phyloP scores from a whole-genome alignment of 768 basidiomycete genomes.

The Rhodotorula sphaerocarpa region DNA sequence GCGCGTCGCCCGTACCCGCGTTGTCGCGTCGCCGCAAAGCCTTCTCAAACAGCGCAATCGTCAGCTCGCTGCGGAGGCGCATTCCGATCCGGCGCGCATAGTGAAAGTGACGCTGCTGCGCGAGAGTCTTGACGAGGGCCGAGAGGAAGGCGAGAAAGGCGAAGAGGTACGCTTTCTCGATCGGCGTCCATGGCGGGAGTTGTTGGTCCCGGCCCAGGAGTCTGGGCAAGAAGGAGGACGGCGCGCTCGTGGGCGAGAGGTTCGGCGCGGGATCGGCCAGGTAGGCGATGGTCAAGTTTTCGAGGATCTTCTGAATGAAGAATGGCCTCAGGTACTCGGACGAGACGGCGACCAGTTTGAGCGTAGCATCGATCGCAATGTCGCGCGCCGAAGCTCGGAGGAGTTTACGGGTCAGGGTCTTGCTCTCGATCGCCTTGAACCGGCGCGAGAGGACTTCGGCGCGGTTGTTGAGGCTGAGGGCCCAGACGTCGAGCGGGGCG shows the following conservation, averaged over 20 bases:
- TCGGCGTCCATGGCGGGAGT: neutral
- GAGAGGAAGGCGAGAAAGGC: conserved; percentile 26
- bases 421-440: conserved; percentile 13
- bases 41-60: conserved; percentile 31
- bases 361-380: conserved; percentile 25
- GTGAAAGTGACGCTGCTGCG: conserved; percentile 35
- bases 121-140: conserved; percentile 18
- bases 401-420: conserved; percentile 24
- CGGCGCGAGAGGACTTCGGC: conserved; percentile 23
- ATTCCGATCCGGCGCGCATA: conserved; percentile 29
- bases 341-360: conserved; percentile 29
- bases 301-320: conserved; percentile 31
- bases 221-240: neutral
- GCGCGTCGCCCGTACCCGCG: neutral
- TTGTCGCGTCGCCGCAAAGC: conserved; percentile 22
- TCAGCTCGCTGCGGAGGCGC: conserved; percentile 29
- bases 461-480: conserved; percentile 29
- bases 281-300: conserved; percentile 17
- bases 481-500: conserved; percentile 26
- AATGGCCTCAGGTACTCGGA: conserved; percentile 27
- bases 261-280: neutral
- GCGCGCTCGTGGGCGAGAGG: neutral
- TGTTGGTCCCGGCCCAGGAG: neutral
- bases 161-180: conserved; percentile 32
- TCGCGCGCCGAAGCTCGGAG: conserved; percentile 29